Percentiles rank a stretch among this genome's conserved stretches.
These are phyloP conservation scores for Dendrobium huoshanense DNA, from an alignment of 106 monocot species.

Conservation along the genomic window DNA sequence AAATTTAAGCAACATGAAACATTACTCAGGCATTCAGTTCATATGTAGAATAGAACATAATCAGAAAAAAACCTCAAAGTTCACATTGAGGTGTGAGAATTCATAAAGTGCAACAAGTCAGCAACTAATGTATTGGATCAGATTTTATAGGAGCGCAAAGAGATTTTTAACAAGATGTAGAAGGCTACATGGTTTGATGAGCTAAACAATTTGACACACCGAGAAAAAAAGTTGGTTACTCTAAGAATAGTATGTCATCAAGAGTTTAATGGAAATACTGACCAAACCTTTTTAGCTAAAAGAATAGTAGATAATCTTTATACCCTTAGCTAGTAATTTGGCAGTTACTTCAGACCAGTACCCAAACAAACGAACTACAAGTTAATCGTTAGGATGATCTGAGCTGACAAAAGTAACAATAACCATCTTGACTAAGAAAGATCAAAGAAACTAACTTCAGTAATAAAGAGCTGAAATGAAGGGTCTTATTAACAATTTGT, in stretches of 20 bases:
- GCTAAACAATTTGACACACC: neutral
- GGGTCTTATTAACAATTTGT: too few species aligned
- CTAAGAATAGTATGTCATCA: neutral
- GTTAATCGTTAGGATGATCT: neutral
- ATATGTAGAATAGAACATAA: neutral
- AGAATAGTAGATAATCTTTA: neutral
- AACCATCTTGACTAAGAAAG: too few species aligned
- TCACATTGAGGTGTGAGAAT: neutral
- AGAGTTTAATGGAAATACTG: neutral
- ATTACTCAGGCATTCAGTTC: neutral
- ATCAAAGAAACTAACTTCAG: too few species aligned
- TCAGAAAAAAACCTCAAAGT: neutral
- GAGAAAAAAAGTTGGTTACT: neutral
- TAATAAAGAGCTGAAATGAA: too few species aligned
- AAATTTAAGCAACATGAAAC: constrained; percentile 10
- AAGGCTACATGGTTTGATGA: neutral
- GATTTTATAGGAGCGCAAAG: neutral
- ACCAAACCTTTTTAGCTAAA: neutral
- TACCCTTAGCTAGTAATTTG: neutral
- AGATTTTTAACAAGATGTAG: neutral
- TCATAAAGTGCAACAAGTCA: neutral
- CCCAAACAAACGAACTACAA: neutral
- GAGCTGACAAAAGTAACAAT: too few species aligned
- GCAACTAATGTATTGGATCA: neutral
- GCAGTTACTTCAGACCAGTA: neutral